Conservation (phyloP, 257 asterid species). For the Solanum boliviense region DNA sequence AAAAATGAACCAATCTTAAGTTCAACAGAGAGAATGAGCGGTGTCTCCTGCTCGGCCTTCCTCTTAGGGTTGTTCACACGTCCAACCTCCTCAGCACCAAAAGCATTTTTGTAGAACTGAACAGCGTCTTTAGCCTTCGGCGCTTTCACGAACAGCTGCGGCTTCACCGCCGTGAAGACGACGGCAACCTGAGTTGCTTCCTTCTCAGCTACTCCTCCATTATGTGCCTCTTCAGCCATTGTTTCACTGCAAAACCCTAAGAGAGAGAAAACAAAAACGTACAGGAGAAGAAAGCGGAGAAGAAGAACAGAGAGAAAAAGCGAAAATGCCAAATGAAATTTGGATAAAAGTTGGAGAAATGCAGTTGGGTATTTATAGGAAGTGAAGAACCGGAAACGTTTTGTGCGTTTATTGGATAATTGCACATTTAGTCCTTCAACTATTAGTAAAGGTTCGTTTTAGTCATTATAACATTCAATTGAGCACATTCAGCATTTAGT, state of each 20-base stretch:
- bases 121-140: conserved; percentile 69
- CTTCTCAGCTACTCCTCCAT: conserved; percentile 24
- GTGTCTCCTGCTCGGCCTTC: conserved; percentile 83
- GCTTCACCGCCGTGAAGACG: conserved; percentile 40
- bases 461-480: neutral
- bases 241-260: neutral
- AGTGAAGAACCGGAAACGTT: conserved; percentile 44
- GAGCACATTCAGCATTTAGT: neutral
- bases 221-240: conserved; percentile 31
- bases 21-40: conserved; percentile 50
- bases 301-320: neutral
- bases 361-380: conserved; percentile 35
- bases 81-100: conserved; percentile 76
- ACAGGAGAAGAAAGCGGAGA: conserved; percentile 6
- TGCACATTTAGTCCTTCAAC: neutral
- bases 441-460: neutral
- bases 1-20: conserved; percentile 51
- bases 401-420: neutral
- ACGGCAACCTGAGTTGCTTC: conserved; percentile 24
- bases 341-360: neutral
- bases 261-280: neutral
- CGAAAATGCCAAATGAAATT: neutral
- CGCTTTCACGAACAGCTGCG: conserved; percentile 59
- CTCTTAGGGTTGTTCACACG: conserved; percentile 64
- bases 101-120: conserved; percentile 68